Conservation (phyloP, 2,329 filamentous ascomycete species). For the Colletotrichum spaethianum region DNA sequence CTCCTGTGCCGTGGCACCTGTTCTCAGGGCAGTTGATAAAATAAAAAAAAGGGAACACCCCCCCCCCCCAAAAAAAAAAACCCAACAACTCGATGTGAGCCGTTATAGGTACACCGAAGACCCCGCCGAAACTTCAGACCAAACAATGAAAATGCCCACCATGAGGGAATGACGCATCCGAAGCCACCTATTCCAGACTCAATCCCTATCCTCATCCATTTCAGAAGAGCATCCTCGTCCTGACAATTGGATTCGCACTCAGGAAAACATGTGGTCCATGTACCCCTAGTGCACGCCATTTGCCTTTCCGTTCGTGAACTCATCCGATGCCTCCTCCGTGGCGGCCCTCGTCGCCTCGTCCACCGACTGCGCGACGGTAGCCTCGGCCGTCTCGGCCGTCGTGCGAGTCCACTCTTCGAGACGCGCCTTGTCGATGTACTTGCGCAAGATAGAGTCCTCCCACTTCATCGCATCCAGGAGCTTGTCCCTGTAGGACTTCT, state of each 20-base stretch:
- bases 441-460: slow-evolving; percentile 78
- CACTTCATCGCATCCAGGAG: slow-evolving; percentile 79
- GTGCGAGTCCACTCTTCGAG: slow-evolving; percentile 77
- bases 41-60: background rate
- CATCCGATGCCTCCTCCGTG: slow-evolving; percentile 14
- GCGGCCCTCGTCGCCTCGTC: slow-evolving; percentile 47
- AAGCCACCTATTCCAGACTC: background rate
- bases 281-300: slow-evolving; percentile 35
- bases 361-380: slow-evolving; percentile 50
- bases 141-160: background rate
- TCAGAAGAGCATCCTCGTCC: background rate
- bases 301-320: slow-evolving; percentile 38
- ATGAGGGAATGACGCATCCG: background rate
- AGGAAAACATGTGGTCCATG: background rate
- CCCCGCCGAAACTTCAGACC: background rate
- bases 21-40: background rate
- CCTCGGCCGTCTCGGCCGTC: slow-evolving; percentile 55
- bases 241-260: background rate
- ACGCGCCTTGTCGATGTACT: slow-evolving; percentile 76
- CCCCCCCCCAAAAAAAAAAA: background rate
- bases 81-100: slow-evolving; percentile 1
- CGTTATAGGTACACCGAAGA: slow-evolving; percentile 8
- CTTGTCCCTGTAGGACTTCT: slow-evolving; percentile 75
- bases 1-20: background rate
- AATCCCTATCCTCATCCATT: background rate